phyloP scores from a whole-genome alignment of 2,329 filamentous ascomycete genomes.

The Fusarium agapanthi region DNA sequence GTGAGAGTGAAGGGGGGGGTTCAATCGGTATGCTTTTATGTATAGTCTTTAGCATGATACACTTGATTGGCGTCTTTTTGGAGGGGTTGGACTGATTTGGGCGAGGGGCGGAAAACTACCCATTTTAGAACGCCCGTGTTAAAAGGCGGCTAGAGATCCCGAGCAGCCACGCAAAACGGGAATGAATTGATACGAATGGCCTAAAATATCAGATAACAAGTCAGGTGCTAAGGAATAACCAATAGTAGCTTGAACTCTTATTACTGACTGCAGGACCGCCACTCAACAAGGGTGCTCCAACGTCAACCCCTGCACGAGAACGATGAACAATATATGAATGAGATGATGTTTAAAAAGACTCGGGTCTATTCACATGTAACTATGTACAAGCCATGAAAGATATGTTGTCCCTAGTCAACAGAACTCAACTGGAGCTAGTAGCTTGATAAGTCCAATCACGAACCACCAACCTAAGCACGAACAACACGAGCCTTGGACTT shows the following conservation, averaged over 20 bases:
- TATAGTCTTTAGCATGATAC: neutral
- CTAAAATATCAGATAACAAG: neutral
- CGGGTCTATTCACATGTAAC: neutral
- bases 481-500: slow-evolving; percentile 23
- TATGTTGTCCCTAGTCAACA: neutral
- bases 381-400: neutral
- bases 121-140: neutral
- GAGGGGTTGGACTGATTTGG: neutral
- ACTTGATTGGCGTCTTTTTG: neutral
- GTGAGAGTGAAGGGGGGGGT: neutral
- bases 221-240: no score
- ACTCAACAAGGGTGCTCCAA: rapidly evolving
- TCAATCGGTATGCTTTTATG: neutral
- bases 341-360: neutral
- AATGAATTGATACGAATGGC: neutral
- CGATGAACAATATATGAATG: rapidly evolving
- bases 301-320: rapidly evolving
- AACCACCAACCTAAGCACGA: neutral
- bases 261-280: neutral
- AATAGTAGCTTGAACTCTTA: neutral
- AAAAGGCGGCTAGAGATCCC: slow-evolving; percentile 19
- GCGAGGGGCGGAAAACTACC: slow-evolving; percentile 9
- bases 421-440: neutral
- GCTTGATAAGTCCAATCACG: neutral
- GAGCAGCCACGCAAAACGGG: neutral